Conservation (phyloP, 2,329 filamentous ascomycete species). For the Fusarium newnesense region DNA sequence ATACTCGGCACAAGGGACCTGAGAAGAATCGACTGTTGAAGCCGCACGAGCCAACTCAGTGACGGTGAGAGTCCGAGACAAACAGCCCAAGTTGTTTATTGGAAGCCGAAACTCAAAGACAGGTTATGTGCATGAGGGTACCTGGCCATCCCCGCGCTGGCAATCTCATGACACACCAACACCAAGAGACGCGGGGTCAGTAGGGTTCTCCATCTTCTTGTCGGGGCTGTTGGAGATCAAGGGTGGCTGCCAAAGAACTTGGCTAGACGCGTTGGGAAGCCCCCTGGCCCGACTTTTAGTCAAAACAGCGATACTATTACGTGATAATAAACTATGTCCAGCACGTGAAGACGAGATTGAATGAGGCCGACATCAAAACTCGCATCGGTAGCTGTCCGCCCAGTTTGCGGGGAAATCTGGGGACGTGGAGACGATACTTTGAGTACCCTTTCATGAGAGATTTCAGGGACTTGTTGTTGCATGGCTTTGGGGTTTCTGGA, state of each 20-base stretch:
- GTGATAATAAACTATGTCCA: slow-evolving; percentile 34
- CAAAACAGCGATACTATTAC: slow-evolving; percentile 41
- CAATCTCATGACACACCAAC: slow-evolving; percentile 38
- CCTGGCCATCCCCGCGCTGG: slow-evolving; percentile 21
- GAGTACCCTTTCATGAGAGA: slow-evolving; percentile 9
- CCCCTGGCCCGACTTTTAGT: slow-evolving; percentile 37
- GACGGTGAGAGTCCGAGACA: slow-evolving; percentile 28
- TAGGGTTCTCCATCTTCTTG: slow-evolving; percentile 35
- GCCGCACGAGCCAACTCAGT: slow-evolving; percentile 25
- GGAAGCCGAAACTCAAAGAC: slow-evolving; percentile 20
- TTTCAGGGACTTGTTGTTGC: slow-evolving; percentile 13
- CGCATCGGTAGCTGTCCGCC: slow-evolving; percentile 13
- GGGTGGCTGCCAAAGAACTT: slow-evolving; percentile 32
- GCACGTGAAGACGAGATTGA: slow-evolving; percentile 37
- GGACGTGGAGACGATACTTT: slow-evolving; percentile 32
- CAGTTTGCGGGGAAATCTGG: slow-evolving; percentile 45
- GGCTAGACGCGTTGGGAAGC: slow-evolving; percentile 21
- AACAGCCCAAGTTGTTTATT: slow-evolving; percentile 5
- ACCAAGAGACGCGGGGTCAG: slow-evolving; percentile 34
- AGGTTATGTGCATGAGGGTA: slow-evolving; percentile 8
- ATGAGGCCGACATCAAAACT: slow-evolving; percentile 17
- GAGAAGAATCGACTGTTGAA: slow-evolving; percentile 20
- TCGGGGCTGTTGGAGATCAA: slow-evolving; percentile 37
- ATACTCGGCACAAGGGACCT: slow-evolving; percentile 12
- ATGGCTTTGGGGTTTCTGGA: slow-evolving; percentile 10